A percentile compares a stretch with the other conserved stretches of the same genome.
Evolutionary conservation across 2,329 filamentous ascomycete genomes (phyloP).

Genomic region (Clonostachys sp.): DNA sequence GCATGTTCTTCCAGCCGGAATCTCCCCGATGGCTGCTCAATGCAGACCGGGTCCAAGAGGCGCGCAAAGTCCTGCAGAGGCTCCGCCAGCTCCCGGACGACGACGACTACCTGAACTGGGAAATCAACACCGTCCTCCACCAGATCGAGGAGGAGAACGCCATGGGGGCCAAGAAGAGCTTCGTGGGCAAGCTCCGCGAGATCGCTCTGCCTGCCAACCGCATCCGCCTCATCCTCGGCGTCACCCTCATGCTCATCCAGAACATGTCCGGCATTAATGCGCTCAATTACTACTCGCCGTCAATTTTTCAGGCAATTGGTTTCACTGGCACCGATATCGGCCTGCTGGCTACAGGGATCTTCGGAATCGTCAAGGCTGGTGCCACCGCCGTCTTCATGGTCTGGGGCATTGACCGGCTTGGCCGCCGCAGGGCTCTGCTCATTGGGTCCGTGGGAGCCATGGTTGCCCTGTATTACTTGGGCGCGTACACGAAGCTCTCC

Average conservation of each 20-base stretch:
- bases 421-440: conserved; percentile 5
- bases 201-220: conserved; percentile 20
- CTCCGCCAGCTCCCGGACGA: conserved; percentile 7
- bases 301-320: conserved; percentile 60
- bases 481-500: conserved; percentile 5
- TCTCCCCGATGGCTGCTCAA: conserved; percentile 20
- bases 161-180: too few relatives aligned
- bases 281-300: conserved; percentile 60
- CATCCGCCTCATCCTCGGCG: conserved; percentile 55
- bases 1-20: conserved; percentile 21
- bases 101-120: conserved; percentile 5
- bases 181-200: not conserved
- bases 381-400: conserved; percentile 6
- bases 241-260: conserved; percentile 19
- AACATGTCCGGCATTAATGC: conserved; percentile 52
- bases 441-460: conserved; percentile 5
- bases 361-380: conserved; percentile 52
- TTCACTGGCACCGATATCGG: conserved; percentile 51
- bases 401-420: conserved; percentile 8
- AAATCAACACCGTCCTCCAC: conserved; percentile 6
- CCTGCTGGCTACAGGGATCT: conserved; percentile 61
- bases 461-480: conserved; percentile 8
- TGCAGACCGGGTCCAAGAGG: conserved; percentile 3
- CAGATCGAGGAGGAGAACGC: conserved; percentile 7
- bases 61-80: conserved; percentile 5